Percentiles rank a stretch among this genome's conserved stretches.
Conservation (phyloP, 495 filamentous ascomycete genomes). For the Penicillium paxilli region DNA sequence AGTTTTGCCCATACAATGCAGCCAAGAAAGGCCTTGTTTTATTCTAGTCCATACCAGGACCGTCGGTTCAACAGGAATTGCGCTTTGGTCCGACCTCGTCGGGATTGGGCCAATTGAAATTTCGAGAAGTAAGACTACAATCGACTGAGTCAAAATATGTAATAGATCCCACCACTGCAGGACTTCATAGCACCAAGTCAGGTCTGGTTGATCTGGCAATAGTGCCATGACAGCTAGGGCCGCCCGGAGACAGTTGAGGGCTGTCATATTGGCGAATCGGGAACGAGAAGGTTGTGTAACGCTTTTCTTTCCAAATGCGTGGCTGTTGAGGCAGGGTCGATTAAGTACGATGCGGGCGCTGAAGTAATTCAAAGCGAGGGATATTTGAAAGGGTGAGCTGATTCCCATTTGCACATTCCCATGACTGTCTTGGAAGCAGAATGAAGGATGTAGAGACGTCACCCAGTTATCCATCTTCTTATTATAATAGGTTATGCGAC, state of each 20-base stretch:
- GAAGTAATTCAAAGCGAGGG: constrained; percentile 53
- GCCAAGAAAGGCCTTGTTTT: background rate
- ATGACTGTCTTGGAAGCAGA: constrained; percentile 19
- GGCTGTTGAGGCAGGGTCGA: constrained; percentile 61
- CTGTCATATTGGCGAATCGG: constrained; percentile 49
- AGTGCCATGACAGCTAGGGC: constrained; percentile 24
- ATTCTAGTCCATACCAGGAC: background rate
- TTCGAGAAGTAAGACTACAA: constrained; percentile 59
- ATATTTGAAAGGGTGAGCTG: constrained; percentile 25
- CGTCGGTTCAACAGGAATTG: background rate
- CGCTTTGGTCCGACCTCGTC: background rate
- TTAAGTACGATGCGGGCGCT: constrained; percentile 57
- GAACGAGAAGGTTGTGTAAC: constrained; percentile 13
- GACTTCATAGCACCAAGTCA: background rate
- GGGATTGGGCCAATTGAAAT: constrained; percentile 31
- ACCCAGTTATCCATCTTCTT: background rate
- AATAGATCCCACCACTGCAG: constrained; percentile 62
- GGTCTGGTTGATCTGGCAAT: constrained; percentile 40
- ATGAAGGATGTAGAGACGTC: background rate
- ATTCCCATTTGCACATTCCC: constrained; percentile 23
- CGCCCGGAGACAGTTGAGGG: constrained; percentile 51
- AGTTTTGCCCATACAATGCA: background rate
- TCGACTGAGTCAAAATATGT: constrained; percentile 62
- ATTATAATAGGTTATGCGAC: background rate
- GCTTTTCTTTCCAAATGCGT: constrained; percentile 24